A percentile compares a stretch with the other conserved stretches of the same genome.
Conservation (phyloP, 2,329 filamentous ascomycete species). For the Diaporthe vaccinii region DNA sequence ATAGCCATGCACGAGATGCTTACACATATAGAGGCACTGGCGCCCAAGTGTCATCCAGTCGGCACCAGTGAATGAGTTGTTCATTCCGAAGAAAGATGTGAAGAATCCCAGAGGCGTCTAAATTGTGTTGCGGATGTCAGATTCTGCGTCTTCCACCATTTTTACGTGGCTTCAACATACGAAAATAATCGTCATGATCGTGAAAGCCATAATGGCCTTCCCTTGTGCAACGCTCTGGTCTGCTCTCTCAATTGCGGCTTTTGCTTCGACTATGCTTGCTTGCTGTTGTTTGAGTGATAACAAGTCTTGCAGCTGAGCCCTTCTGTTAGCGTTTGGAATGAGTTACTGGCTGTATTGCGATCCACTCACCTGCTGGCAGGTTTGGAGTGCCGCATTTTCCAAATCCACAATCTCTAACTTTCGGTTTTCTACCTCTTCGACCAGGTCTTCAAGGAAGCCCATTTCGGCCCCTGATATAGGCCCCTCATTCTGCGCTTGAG, state of each 20-base stretch:
- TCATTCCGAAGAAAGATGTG: constrained; percentile 39
- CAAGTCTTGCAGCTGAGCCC: constrained; percentile 19
- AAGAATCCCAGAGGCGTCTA: constrained; percentile 37
- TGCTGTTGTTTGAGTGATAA: constrained; percentile 39
- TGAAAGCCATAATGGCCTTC: constrained; percentile 26
- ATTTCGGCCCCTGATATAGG: not conserved
- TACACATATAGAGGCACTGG: constrained; percentile 22
- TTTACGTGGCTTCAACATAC: constrained; percentile 46
- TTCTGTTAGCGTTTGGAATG: not conserved
- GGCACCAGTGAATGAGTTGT: constrained; percentile 7
- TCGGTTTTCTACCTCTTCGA: constrained; percentile 14
- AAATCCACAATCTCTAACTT: constrained; percentile 29
- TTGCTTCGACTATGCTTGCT: constrained; percentile 25
- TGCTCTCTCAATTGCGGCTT: not conserved
- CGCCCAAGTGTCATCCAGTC: constrained; percentile 24
- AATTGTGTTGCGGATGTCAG: not conserved
- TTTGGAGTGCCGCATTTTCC: constrained; percentile 19
- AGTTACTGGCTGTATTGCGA: not conserved
- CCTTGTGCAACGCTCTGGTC: constrained; percentile 8
- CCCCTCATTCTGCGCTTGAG: accelerated
- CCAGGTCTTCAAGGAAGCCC: constrained; percentile 21
- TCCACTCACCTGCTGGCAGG: constrained; percentile 22
- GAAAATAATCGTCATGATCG: constrained; percentile 34
- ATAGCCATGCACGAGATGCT: not conserved
- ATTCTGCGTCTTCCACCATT: accelerated